Evolutionary conservation across 2,329 filamentous ascomycete species (phyloP).

Genomic region (Bipolaris cookei): DNA sequence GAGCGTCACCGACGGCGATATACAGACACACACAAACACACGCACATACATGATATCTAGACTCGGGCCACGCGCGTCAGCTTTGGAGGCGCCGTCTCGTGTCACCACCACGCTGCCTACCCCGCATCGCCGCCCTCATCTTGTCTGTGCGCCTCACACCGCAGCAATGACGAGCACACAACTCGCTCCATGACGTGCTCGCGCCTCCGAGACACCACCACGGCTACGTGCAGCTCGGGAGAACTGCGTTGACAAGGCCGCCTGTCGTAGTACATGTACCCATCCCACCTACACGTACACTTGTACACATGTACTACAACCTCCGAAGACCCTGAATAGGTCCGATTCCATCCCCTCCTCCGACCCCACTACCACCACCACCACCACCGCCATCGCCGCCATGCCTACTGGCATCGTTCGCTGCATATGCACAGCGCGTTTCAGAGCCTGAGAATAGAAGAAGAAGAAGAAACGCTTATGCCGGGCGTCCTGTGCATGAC

Average conservation of each 20-base stretch:
- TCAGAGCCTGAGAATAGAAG: neutral
- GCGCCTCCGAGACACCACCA: constrained; percentile 17
- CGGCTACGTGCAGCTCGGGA: constrained; percentile 24
- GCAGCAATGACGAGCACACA: constrained; percentile 11
- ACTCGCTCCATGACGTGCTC: constrained; percentile 22
- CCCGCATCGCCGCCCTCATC: constrained; percentile 24
- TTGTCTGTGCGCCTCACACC: constrained; percentile 19
- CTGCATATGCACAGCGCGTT: constrained; percentile 22
- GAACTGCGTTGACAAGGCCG: constrained; percentile 3
- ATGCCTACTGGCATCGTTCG: constrained; percentile 13
- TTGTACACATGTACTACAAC: no score
- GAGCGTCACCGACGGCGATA: neutral
- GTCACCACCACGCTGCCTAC: constrained; percentile 22
- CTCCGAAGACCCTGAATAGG: neutral
- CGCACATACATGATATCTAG: no score
- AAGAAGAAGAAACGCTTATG: constrained; percentile 26
- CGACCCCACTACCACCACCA: constrained; percentile 4
- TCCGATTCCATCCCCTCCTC: constrained; percentile 7
- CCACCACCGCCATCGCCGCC: neutral
- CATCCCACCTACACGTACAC: neutral
- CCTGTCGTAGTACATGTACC: neutral
- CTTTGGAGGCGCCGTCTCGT: constrained; percentile 13
- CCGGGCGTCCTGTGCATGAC: constrained; percentile 25
- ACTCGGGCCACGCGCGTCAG: neutral
- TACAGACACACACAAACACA: no score